Evolutionary conservation across 2,329 filamentous ascomycete genomes (phyloP).

Genomic region (Botrytis byssoidea): DNA sequence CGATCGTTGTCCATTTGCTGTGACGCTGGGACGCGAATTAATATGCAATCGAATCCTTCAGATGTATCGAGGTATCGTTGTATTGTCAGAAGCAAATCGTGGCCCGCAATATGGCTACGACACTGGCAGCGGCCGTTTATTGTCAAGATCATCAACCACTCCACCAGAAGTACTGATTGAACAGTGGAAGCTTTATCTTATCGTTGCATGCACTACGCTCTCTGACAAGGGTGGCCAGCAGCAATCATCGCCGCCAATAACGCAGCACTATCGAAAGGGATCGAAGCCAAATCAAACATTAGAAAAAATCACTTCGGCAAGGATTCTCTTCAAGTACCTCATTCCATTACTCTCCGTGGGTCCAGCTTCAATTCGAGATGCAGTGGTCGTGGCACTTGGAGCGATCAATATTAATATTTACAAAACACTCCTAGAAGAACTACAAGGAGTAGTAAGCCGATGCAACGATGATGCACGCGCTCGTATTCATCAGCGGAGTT

Average conservation of each 20-base stretch:
- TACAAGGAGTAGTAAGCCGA: conserved; percentile 80
- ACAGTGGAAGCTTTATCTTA: conserved; percentile 96
- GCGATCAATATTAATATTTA: conserved; percentile 96
- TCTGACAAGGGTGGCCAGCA: conserved; percentile 72
- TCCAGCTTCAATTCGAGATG: conserved; percentile 78
- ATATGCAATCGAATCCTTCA: conserved; percentile 90
- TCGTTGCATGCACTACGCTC: conserved; percentile 94
- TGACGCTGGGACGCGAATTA: conserved; percentile 85
- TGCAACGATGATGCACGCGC: conserved; percentile 88
- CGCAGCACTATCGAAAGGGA: conserved; percentile 76
- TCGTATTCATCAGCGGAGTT: conserved; percentile 80
- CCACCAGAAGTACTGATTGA: conserved; percentile 88
- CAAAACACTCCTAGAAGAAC: conserved; percentile 80
- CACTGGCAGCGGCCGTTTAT: conserved; percentile 48
- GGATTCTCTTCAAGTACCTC: conserved; percentile 85
- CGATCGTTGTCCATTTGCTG: conserved; percentile 86
- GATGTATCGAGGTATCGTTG: conserved; percentile 83
- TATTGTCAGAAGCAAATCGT: conserved; percentile 71
- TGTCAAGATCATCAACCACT: conserved; percentile 59
- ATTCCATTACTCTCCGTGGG: conserved; percentile 82
- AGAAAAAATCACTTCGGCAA: conserved; percentile 81
- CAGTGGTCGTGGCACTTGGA: conserved; percentile 86
- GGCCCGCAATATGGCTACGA: conserved; percentile 63
- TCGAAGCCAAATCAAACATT: conserved; percentile 69
- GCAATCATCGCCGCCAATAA: conserved; percentile 55